Evolutionary conservation across 2,329 filamentous ascomycete species (phyloP).

Genomic region (Aureobasidium subglaciale): DNA sequence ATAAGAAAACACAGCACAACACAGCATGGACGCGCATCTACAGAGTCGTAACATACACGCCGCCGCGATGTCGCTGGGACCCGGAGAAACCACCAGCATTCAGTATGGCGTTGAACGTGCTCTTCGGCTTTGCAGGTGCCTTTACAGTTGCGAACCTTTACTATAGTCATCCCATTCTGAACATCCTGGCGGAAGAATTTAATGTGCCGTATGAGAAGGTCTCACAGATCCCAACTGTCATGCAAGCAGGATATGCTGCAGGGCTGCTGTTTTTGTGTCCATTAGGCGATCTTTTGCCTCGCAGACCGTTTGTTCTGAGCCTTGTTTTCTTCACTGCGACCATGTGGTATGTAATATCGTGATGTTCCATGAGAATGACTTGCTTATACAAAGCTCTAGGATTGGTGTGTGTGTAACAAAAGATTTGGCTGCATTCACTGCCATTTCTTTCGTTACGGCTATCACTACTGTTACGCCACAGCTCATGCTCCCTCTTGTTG

Average conservation of each 20-base stretch:
- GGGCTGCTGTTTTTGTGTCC: conserved; percentile 71
- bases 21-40: conserved; percentile 21
- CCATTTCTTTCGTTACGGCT: conserved; percentile 65
- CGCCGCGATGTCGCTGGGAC: conserved; percentile 61
- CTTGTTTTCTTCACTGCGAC: conserved; percentile 60
- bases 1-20: conserved; percentile 12
- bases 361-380: conserved; percentile 32
- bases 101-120: conserved; percentile 59
- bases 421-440: conserved; percentile 58
- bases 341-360: conserved; percentile 39
- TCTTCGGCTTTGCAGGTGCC: conserved; percentile 60
- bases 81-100: conserved; percentile 60
- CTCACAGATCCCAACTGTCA: conserved; percentile 62
- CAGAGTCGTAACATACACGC: conserved; percentile 49
- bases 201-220: conserved; percentile 62
- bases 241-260: conserved; percentile 71
- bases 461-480: conserved; percentile 72
- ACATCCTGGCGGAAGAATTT: conserved; percentile 66
- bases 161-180: conserved; percentile 73
- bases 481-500: conserved; percentile 70
- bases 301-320: conserved; percentile 61
- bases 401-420: conserved; percentile 64
- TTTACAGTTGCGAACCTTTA: conserved; percentile 77
- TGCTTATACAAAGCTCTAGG: conserved; percentile 36
- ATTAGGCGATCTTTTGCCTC: conserved; percentile 60